These are phyloP conservation scores for Neofusicoccum parvum DNA, from an alignment of 2,329 filamentous ascomycete species.

Conservation along the genomic window DNA sequence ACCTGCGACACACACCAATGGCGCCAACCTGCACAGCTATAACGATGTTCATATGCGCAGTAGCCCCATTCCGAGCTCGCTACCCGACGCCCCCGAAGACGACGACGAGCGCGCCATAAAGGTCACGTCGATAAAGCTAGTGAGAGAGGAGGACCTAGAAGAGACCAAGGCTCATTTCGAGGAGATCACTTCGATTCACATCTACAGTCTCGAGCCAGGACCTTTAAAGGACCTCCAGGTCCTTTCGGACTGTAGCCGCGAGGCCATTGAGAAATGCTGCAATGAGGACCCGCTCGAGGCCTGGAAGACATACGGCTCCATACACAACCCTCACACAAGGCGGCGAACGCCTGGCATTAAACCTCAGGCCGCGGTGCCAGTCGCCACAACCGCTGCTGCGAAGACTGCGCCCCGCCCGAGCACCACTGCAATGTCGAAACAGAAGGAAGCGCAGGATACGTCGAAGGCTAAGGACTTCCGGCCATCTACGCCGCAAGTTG, in stretches of 20 bases:
- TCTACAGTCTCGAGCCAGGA: conserved; percentile 80
- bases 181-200: conserved; percentile 74
- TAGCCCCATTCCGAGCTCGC: conserved; percentile 68
- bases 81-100: conserved; percentile 41
- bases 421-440: conserved; percentile 21
- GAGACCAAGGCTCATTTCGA: conserved; percentile 70
- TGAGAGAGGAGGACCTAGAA: conserved; percentile 71
- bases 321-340: conserved; percentile 71
- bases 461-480: conserved; percentile 30
- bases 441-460: conserved; percentile 29
- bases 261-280: conserved; percentile 58
- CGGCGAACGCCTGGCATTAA: conserved; percentile 45
- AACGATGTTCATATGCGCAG: conserved; percentile 69
- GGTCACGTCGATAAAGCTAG: conserved; percentile 65
- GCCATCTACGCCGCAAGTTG: conserved; percentile 36
- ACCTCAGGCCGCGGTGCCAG: conserved; percentile 28
- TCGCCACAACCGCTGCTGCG: conserved; percentile 25
- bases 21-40: conserved; percentile 55
- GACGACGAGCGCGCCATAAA: conserved; percentile 50
- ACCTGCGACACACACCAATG: conserved; percentile 20
- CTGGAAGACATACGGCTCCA: conserved; percentile 69
- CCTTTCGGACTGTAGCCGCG: conserved; percentile 69
- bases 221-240: conserved; percentile 64
- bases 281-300: conserved; percentile 62
- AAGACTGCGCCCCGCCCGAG: conserved; percentile 30